Evolutionary conservation across 1,139 yeast species (phyloP).

Genomic region (Debaryomyces sp.): DNA sequence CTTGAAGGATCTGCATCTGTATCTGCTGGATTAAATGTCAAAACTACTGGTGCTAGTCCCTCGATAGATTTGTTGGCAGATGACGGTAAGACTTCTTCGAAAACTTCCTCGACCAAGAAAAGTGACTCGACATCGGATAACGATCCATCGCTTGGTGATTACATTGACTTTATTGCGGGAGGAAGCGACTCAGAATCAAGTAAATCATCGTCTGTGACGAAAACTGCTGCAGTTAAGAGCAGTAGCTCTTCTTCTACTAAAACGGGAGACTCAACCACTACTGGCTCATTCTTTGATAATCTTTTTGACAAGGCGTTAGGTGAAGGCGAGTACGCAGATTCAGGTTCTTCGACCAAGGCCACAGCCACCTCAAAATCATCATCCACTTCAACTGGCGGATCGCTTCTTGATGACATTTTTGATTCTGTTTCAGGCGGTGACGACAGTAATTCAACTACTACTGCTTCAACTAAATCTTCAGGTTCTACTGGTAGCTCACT

Average conservation of each 20-base stretch:
- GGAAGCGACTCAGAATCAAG: not conserved
- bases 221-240: not conserved
- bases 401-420: conserved; percentile 14
- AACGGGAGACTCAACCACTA: not conserved
- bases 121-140: not conserved
- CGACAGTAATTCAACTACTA: conserved; percentile 2
- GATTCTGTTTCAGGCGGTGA: conserved; percentile 10
- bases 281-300: conserved; percentile 15
- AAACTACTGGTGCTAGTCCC: conserved; percentile 9
- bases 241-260: conserved; percentile 6
- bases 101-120: not conserved
- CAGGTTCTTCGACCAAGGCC: conserved; percentile 2
- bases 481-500: conserved; percentile 9
- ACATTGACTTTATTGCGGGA: not conserved
- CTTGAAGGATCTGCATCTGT: conserved; percentile 20
- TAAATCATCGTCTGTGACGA: not conserved
- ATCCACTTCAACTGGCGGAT: conserved; percentile 9
- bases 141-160: not conserved
- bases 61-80: conserved; percentile 2
- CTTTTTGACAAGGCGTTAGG: conserved; percentile 9
- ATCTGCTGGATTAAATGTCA: conserved; percentile 9
- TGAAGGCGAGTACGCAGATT: conserved; percentile 1
- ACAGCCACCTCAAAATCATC: conserved; percentile 6
- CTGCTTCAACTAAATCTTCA: conserved; percentile 6
- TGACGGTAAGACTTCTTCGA: not conserved